A percentile compares a stretch with the other conserved stretches of the same genome.
Conservation (phyloP, 192 early-diverging fungal genomes). For the Geranomyces michiganensis region DNA sequence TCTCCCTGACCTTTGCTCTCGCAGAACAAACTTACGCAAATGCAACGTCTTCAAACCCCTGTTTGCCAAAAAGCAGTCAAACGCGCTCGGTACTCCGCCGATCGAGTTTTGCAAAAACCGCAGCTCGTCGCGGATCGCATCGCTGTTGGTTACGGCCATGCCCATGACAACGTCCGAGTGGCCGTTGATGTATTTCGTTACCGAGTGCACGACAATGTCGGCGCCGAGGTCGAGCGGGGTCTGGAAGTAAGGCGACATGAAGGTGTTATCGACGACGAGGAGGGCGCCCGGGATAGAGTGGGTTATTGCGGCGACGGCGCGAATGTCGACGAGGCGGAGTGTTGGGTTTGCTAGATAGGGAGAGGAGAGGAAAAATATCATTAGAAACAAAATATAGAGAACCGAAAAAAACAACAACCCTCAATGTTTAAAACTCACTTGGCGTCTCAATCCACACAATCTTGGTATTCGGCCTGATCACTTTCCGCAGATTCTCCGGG, state of each 20-base stretch:
- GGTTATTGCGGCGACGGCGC: conserved; percentile 73
- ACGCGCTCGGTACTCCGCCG: conserved; percentile 92
- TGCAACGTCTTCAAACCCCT: conserved; percentile 95
- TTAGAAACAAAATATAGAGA: not conserved
- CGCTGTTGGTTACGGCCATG: conserved; percentile 80
- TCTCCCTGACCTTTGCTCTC: not conserved
- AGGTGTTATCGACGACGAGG: conserved; percentile 97
- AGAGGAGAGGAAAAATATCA: not conserved
- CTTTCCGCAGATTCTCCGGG: conserved; percentile 64
- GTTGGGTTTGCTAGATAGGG: conserved; percentile 80
- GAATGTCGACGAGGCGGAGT: conserved; percentile 91
- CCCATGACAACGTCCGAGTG: conserved; percentile 99
- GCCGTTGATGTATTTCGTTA: conserved; percentile 98
- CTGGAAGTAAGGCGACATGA: conserved; percentile 96
- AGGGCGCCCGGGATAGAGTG: conserved; percentile 73
- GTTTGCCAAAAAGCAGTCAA: conserved; percentile 95
- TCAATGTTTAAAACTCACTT: conserved; percentile 46
- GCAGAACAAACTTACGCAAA: conserved; percentile 59
- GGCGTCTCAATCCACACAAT: conserved; percentile 90
- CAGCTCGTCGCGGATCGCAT: conserved; percentile 73
- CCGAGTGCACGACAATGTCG: conserved; percentile 97
- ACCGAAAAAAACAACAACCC: not conserved
- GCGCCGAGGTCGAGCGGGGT: conserved; percentile 89
- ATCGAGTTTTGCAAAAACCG: conserved; percentile 97
- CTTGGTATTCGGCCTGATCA: conserved; percentile 78